Evolutionary conservation across 192 early-diverging fungal species (phyloP).

Genomic region (Entophlyctis luteolus): DNA sequence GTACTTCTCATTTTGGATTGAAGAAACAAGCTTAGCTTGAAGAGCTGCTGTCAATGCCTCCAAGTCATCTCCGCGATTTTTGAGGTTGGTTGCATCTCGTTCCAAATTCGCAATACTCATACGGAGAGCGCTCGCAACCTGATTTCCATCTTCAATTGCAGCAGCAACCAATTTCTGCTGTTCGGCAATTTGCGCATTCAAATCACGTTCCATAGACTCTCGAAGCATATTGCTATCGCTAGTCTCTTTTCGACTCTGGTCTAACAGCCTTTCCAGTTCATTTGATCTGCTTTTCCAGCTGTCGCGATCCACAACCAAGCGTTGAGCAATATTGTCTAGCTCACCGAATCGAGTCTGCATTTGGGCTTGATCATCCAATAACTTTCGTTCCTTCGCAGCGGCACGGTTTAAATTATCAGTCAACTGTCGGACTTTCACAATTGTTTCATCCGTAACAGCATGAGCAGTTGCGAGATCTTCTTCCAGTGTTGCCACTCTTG

Average conservation of each 20-base stretch:
- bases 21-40: not conserved
- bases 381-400: slow-evolving; percentile 3
- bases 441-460: slow-evolving; percentile 9
- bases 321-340: slow-evolving; percentile 13
- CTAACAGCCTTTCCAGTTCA: slow-evolving; percentile 5
- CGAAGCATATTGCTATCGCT: slow-evolving; percentile 7
- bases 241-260: slow-evolving; percentile 9
- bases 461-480: slow-evolving; percentile 1
- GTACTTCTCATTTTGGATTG: slow-evolving; percentile 16
- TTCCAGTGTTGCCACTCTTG: not conserved
- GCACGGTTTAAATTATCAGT: slow-evolving; percentile 1
- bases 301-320: slow-evolving; percentile 12
- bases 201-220: slow-evolving; percentile 6
- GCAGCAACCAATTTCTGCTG: not conserved
- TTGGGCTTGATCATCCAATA: slow-evolving; percentile 12
- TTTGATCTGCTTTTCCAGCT: not conserved
- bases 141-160: not conserved
- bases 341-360: slow-evolving; percentile 7
- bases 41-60: not conserved
- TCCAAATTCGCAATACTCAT: not conserved
- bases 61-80: not conserved
- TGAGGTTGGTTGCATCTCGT: not conserved
- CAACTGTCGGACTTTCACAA: slow-evolving; percentile 13
- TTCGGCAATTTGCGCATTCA: not conserved
- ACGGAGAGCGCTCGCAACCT: not conserved